Conservation (phyloP, 1,139 yeast species). For the Protomyces macrosporus region DNA sequence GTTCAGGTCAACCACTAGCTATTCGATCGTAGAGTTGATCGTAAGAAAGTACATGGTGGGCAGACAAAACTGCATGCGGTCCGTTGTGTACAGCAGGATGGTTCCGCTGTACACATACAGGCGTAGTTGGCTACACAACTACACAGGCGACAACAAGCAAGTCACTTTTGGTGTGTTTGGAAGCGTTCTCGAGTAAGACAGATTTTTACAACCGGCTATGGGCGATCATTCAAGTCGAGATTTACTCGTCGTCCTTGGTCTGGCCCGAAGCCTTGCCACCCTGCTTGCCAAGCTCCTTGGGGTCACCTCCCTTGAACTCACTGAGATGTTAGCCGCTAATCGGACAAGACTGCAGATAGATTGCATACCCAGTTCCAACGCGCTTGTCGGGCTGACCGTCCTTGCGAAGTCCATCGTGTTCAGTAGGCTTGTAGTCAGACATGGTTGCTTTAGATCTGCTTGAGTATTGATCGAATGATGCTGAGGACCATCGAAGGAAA, state of each 20-base stretch:
- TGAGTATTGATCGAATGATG: not conserved
- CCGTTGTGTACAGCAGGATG: no score
- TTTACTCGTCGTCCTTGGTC: not conserved
- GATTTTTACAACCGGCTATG: no score
- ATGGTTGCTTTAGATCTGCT: not conserved
- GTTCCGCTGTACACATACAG: no score
- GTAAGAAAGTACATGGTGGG: no score
- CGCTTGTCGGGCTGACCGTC: constrained; percentile 27
- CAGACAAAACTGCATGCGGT: no score
- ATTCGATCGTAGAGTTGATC: no score
- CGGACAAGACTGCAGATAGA: not conserved
- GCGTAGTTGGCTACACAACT: no score
- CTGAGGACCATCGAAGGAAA: not conserved
- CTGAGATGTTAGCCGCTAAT: constrained; percentile 1
- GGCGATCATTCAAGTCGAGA: no score
- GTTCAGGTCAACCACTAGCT: no score
- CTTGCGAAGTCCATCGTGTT: constrained; percentile 26
- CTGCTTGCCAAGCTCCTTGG: constrained; percentile 25
- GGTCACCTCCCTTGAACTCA: constrained; percentile 25
- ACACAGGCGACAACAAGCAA: no score
- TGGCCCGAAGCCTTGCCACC: constrained; percentile 21
- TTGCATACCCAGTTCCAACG: constrained; percentile 20
- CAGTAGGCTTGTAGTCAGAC: constrained; percentile 27
- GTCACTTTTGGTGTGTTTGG: no score
- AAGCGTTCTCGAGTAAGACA: no score